A percentile compares a stretch with the other conserved stretches of the same genome.
Evolutionary conservation across 2,329 filamentous ascomycete genomes (phyloP).

Genomic region (Ophiostoma tasmaniense): DNA sequence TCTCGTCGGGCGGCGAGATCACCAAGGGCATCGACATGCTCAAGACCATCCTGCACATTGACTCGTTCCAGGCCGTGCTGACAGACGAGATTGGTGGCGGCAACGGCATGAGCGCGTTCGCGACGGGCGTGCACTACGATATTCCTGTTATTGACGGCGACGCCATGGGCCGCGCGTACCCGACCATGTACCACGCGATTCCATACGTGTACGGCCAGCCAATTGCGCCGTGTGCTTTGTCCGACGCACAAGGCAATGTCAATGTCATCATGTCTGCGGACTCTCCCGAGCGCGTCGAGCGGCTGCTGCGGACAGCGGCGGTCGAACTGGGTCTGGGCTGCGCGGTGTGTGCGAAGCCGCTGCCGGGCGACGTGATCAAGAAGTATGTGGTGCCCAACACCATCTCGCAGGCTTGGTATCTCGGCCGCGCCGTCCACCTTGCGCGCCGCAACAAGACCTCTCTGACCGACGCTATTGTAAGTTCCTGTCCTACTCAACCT

Average conservation of each 20-base stretch:
- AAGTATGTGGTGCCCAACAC: not conserved
- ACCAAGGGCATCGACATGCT: not conserved
- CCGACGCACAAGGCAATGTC: not conserved
- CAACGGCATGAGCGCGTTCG: not conserved
- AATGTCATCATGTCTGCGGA: not conserved
- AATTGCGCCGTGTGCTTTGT: not conserved
- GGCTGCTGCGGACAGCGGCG: slow-evolving; percentile 1
- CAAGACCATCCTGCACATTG: not conserved
- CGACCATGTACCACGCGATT: slow-evolving; percentile 3
- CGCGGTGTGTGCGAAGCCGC: not conserved
- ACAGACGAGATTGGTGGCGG: not conserved
- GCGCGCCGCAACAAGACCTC: not conserved
- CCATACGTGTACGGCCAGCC: not conserved
- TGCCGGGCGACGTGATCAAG: not conserved
- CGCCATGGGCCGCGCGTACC: slow-evolving; percentile 2
- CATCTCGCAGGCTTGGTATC: not conserved
- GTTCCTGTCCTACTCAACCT: not conserved
- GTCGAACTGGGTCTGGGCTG: slow-evolving; percentile 2
- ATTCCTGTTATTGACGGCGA: not conserved
- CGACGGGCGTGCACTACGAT: slow-evolving; percentile 3
- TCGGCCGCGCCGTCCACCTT: slow-evolving; percentile 1
- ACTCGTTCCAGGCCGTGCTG: slow-evolving; percentile 1
- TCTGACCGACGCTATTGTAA: not conserved
- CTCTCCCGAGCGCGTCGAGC: not conserved
- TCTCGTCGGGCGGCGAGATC: not conserved